Evolutionary conservation across 202 grass and related monocot species (phyloP), one percentile per base, ranked within the genome.

Genomic region (Brachypodium distachyon): DNA sequence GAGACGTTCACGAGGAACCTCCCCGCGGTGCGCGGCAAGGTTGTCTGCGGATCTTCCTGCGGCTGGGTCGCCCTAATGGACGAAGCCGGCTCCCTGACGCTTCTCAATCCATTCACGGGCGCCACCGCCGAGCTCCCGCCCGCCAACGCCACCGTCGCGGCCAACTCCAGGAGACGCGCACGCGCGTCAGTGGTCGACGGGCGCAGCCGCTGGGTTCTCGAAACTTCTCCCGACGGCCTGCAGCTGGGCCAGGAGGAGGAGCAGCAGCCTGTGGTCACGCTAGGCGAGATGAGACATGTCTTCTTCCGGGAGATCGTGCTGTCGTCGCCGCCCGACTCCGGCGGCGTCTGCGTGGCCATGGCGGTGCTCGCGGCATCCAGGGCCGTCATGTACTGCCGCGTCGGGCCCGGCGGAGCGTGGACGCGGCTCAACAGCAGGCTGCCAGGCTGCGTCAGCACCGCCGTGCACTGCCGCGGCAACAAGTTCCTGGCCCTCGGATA

Each of bases 61-160:
- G 62, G 72, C 0, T 83, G 72, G 81, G 22, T 83, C 29, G 72
- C 51, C 19, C 72, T 83, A 0, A 28, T 60, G 51, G 72, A 83
- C 61, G 61, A 76, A 41, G 39, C 22, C 4, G 51, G 51, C 4
- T 21, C 39, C 21, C 40, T 83, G 31, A 59, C 61, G 7, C 81
- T 83, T 21, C 31, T 76, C 8, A 83, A 83, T 32, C 81, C 81
- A 1, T 68, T 76, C 61, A 76, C 72, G 2, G 40, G 40, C 4
- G 18, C 11, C 27, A 16, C 38, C 16, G 17, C 49, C 4, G 61
- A 4, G 37, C 80, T 82, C 27, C 80, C 80, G n/a, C 70, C 37
- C 2, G 37, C 59, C 6, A 36, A 64, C 52, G 19, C 70, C 4
- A 40, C 5, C 3, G 13, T 80, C 52, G 40, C 39, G 5, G 41